phyloP scores from a whole-genome alignment of 768 basidiomycete genomes.

The Leccinum fibrillosum region DNA sequence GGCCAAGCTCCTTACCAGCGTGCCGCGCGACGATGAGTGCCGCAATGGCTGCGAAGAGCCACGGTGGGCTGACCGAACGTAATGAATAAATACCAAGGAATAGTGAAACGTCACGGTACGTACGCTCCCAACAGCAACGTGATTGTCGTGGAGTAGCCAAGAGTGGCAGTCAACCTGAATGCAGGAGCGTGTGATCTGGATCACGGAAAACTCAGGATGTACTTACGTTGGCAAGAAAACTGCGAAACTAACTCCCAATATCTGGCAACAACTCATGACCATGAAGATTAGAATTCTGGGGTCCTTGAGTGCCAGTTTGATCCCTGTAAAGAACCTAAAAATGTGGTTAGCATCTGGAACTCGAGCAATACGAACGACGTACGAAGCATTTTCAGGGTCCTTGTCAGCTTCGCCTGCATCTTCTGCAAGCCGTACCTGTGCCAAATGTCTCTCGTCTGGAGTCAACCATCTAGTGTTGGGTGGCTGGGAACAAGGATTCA shows the following conservation, averaged over 20 bases:
- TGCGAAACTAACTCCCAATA: conserved; percentile 58
- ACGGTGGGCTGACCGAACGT: conserved; percentile 48
- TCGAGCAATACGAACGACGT: conserved; percentile 18
- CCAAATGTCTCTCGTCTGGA: conserved; percentile 49
- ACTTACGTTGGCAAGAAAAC: conserved; percentile 56
- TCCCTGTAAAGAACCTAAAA: conserved; percentile 17
- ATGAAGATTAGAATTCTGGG: conserved; percentile 52
- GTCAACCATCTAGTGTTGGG: conserved; percentile 61
- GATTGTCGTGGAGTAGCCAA: conserved; percentile 59
- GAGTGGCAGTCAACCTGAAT: conserved; percentile 53
- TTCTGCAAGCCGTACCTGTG: conserved; percentile 63
- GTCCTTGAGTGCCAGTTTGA: conserved; percentile 55
- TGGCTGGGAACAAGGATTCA: conserved; percentile 36
- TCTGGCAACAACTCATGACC: conserved; percentile 49
- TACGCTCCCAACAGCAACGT: conserved; percentile 61
- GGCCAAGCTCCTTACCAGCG: conserved; percentile 35
- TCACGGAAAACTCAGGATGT: background rate
- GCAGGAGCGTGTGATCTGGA: background rate
- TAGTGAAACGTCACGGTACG: conserved; percentile 15
- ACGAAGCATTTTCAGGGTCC: conserved; percentile 58
- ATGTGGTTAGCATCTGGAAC: background rate
- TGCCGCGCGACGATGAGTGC: conserved; percentile 55
- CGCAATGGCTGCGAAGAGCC: conserved; percentile 51
- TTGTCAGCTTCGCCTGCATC: conserved; percentile 66
- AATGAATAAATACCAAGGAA: background rate